Percentiles rank a stretch among this genome's conserved stretches.
Evolutionary conservation across 768 basidiomycete species (phyloP).

Genomic region (Kwoniella mangroviensis): DNA sequence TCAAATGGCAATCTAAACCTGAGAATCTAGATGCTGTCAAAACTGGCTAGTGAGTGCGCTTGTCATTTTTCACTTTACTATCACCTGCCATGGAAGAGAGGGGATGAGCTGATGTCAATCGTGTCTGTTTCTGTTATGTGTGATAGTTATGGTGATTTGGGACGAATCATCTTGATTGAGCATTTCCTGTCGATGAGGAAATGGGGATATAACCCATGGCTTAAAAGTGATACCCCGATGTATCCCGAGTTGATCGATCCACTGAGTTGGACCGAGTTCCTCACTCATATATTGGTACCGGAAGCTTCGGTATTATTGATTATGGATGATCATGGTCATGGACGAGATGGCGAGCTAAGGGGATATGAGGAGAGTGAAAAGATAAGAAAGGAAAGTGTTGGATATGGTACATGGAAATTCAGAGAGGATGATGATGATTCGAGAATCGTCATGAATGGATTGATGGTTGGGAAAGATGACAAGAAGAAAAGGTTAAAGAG

Average conservation of each 20-base stretch:
- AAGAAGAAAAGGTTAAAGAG: constrained; percentile 11
- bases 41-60: constrained; percentile 48
- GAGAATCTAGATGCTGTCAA: constrained; percentile 21
- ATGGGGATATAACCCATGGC: constrained; percentile 26
- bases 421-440: constrained; percentile 63
- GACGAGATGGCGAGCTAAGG: constrained; percentile 18
- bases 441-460: not conserved
- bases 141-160: constrained; percentile 44
- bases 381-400: constrained; percentile 74
- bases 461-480: constrained; percentile 3
- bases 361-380: constrained; percentile 17
- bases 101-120: not conserved
- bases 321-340: constrained; percentile 69
- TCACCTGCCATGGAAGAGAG: not conserved
- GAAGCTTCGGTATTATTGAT: constrained; percentile 84
- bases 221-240: constrained; percentile 1
- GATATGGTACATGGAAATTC: constrained; percentile 85
- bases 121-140: not conserved
- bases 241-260: constrained; percentile 52
- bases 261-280: constrained; percentile 74
- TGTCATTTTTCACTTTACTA: not conserved
- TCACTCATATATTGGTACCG: constrained; percentile 84
- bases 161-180: constrained; percentile 29
- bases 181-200: constrained; percentile 35
- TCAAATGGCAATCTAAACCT: constrained; percentile 22